A percentile compares a stretch with the other conserved stretches of the same genome.
Evolutionary conservation across 768 basidiomycete species (phyloP).

Genomic region (Rhodotorula taiwanensis): DNA sequence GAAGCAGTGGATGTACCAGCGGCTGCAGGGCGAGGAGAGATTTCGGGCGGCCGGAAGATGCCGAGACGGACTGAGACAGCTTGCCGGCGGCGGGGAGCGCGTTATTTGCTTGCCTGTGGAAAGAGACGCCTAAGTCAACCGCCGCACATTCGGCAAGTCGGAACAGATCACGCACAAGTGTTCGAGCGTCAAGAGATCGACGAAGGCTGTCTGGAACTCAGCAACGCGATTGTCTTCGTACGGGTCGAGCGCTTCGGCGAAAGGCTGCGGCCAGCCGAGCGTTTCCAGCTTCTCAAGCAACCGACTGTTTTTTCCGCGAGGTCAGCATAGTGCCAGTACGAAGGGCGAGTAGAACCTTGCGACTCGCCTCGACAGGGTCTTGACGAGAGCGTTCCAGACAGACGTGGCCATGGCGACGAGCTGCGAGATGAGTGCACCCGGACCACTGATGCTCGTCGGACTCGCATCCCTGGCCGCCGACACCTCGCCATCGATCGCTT

Average conservation of each 20-base stretch:
- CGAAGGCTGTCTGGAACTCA: constrained; percentile 68
- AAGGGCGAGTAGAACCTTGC: not conserved
- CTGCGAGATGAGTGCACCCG: constrained; percentile 44
- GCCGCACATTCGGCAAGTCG: not conserved
- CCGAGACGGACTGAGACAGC: too few species aligned
- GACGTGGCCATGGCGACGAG: constrained; percentile 58
- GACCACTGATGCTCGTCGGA: constrained; percentile 37
- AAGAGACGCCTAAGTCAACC: not conserved
- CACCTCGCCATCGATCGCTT: constrained; percentile 44
- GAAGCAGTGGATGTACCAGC: constrained; percentile 69
- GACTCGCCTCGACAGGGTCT: constrained; percentile 16
- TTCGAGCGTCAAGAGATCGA: constrained; percentile 70
- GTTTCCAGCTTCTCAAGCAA: constrained; percentile 62
- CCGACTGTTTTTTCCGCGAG: constrained; percentile 47
- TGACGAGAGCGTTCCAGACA: constrained; percentile 31
- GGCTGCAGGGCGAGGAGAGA: constrained; percentile 75
- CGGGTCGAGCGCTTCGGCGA: constrained; percentile 50
- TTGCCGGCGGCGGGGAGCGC: constrained; percentile 6
- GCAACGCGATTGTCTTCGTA: constrained; percentile 49
- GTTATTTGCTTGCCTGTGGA: constrained; percentile 22
- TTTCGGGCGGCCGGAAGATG: constrained; percentile 2
- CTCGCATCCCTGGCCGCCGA: constrained; percentile 33
- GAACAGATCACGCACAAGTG: constrained; percentile 58
- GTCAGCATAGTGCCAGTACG: not conserved
- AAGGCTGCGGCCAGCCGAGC: constrained; percentile 78